These are phyloP conservation scores for Actinomortierella ambigua DNA, from an alignment of 371 early-diverging fungal genomes.

Conservation along the genomic window DNA sequence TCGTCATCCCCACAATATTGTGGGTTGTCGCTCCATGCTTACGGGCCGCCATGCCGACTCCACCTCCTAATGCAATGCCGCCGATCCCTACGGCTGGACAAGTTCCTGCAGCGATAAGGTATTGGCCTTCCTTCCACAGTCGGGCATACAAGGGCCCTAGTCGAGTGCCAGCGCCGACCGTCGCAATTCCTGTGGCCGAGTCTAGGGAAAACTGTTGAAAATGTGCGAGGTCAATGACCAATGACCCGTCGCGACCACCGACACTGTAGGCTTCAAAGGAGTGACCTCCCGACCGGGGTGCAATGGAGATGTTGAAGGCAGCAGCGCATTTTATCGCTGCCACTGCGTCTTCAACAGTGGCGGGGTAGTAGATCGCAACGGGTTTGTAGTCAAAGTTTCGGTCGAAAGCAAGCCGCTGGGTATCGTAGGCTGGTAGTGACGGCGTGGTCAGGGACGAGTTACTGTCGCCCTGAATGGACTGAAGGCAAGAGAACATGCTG, in stretches of 20 bases:
- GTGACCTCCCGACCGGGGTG: conserved; percentile 49
- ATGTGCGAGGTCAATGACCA: conserved; percentile 20
- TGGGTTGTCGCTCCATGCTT: conserved; percentile 44
- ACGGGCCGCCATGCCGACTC: conserved; percentile 39
- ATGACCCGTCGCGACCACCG: conserved; percentile 7
- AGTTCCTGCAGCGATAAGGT: conserved; percentile 16
- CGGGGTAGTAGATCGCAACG: conserved; percentile 26
- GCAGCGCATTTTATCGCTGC: conserved; percentile 31
- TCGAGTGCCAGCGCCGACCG: conserved; percentile 20
- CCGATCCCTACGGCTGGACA: conserved; percentile 23
- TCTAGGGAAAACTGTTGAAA: conserved; percentile 14
- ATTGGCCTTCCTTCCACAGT: conserved; percentile 6
- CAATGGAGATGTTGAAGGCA: conserved; percentile 1
- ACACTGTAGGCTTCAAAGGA: conserved; percentile 47
- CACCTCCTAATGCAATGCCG: conserved; percentile 21
- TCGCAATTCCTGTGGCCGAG: conserved; percentile 1
- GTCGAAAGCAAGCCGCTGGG: background rate
- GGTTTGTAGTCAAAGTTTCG: conserved; percentile 9
- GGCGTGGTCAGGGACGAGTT: no score
- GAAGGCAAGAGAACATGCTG: no score
- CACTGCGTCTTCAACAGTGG: background rate
- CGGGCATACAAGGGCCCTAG: conserved; percentile 18
- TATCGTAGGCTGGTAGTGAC: background rate
- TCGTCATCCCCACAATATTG: conserved; percentile 43
- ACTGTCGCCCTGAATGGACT: no score